Conservation (phyloP, 2,329 filamentous ascomycete genomes). For the Cladosporium sp. region DNA sequence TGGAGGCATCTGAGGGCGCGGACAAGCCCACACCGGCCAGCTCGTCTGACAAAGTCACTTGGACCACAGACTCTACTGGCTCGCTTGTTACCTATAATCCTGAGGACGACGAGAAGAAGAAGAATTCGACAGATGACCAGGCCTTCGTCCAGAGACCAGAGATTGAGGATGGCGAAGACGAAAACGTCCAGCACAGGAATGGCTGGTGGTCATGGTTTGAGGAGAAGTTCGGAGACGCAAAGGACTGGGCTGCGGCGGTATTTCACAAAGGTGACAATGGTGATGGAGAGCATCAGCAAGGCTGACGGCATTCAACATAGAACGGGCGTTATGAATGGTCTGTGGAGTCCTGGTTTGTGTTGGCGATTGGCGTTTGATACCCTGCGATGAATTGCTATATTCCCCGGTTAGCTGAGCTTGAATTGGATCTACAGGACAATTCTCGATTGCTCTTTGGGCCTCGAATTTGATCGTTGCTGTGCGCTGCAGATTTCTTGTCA, state of each 20-base stretch:
- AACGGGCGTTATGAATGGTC: background rate
- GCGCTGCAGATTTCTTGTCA: no score
- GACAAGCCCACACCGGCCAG: constrained; percentile 7
- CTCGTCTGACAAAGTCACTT: constrained; percentile 8
- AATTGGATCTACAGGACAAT: no score
- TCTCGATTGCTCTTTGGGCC: no score
- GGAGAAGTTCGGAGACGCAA: constrained; percentile 28
- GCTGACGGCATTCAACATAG: background rate
- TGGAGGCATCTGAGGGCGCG: background rate
- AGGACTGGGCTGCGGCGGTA: constrained; percentile 28
- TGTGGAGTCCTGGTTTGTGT: background rate
- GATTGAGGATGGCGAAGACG: constrained; percentile 19
- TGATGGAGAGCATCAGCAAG: constrained; percentile 1
- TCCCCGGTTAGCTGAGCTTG: background rate
- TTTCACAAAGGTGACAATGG: constrained; percentile 15
- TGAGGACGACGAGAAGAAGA: constrained; percentile 3
- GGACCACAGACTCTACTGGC: background rate
- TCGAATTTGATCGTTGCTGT: no score
- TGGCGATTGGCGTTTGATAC: background rate
- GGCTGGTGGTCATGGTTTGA: constrained; percentile 31
- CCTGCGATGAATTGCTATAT: background rate
- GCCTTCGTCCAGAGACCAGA: constrained; percentile 7
- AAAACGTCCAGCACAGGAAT: constrained; percentile 16
- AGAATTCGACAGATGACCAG: background rate
- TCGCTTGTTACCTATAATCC: constrained; percentile 2